Base-by-base conservation (phyloP, 1,284 basidiomycete genomes). In the Takashimella tepidaria region DNA sequence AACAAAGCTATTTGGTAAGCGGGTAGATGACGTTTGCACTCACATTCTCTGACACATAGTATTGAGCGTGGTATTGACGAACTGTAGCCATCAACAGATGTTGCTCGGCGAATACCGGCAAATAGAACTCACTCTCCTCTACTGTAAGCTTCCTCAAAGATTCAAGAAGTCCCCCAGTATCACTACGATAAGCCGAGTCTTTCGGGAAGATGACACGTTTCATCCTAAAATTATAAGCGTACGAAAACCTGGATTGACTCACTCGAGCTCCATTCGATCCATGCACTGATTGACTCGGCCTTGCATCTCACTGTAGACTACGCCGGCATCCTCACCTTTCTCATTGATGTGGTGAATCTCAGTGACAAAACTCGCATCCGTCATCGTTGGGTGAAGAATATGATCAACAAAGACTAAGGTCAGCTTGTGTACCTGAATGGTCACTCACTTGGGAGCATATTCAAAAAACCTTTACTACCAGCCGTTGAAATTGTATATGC, bases 291-390 rank as follows among this genome's bases (percentile, higher is more conserved):
- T 98, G 77, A 98, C 88, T 47, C 95, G 82, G 1, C 92, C 96
- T 78, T 98, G 95, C 96, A 99, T 99, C 77, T 95, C 89, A 64
- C 87, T 90, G 73, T 93, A 97, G 24, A 99, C 96, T 2, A 99
- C 96, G 45, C 96, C 96, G 10, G 90, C 89, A 69, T 98, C 85
- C 66, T 95, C 84, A 4, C 91, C 95, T 67, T 89, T 84, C 10
- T 82, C 82, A 73, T 98, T 89, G 65, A 98, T 85, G 73, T 98
- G 93, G 72, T 93, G 89, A 16, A 93, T 88, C 79, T 98, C 95
- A 11, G 96, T 98, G 12, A 89, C 81, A 64, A 92, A 98, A 45
- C 91, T 90, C 50, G 88, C 84, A 58, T 91, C 83, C 5, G 91
- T 93, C 57, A 98, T 84, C 0, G 93, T 98, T 3, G 96, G 93